phyloP scores from a whole-genome alignment of 2,329 filamentous ascomycete species.

The Colletotrichum navitas region DNA sequence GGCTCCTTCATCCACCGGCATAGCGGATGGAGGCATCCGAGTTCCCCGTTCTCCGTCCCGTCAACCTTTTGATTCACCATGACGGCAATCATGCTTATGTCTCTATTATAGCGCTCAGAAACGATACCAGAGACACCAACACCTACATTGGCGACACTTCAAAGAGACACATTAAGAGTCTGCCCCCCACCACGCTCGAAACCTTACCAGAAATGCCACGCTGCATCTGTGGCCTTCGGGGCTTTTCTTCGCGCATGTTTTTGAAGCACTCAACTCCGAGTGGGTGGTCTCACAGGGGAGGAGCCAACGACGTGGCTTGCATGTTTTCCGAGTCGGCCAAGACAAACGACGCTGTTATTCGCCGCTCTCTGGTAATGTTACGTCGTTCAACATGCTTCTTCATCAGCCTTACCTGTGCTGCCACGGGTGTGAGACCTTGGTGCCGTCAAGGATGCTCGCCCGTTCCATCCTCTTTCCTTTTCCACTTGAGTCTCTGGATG shows the following conservation, averaged over 20 bases:
- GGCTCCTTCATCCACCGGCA: background rate
- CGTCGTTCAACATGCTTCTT: constrained; percentile 19
- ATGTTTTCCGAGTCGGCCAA: constrained; percentile 13
- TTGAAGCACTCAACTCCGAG: constrained; percentile 19
- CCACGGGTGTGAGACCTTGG: constrained; percentile 11
- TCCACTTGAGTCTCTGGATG: constrained; percentile 15
- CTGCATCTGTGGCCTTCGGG: constrained; percentile 35
- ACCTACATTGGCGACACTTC: background rate
- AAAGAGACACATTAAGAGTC: background rate
- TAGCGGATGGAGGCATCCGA: background rate
- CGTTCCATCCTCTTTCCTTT: constrained; percentile 11
- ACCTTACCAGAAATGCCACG: constrained; percentile 21
- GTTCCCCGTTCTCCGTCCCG: too few species aligned
- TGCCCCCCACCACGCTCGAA: background rate
- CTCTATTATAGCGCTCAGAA: background rate
- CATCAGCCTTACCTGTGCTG: constrained; percentile 30
- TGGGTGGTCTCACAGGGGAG: background rate
- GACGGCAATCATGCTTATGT: background rate
- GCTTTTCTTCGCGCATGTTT: constrained; percentile 27
- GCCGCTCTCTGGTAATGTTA: constrained; percentile 5
- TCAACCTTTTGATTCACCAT: background rate
- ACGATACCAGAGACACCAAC: background rate
- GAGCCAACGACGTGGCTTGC: constrained; percentile 18
- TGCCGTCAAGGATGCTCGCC: constrained; percentile 2
- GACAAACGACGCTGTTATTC: background rate